Evolutionary conservation across 116 monocot genomes (phyloP).

Genomic region (Posidonia oceanica): DNA sequence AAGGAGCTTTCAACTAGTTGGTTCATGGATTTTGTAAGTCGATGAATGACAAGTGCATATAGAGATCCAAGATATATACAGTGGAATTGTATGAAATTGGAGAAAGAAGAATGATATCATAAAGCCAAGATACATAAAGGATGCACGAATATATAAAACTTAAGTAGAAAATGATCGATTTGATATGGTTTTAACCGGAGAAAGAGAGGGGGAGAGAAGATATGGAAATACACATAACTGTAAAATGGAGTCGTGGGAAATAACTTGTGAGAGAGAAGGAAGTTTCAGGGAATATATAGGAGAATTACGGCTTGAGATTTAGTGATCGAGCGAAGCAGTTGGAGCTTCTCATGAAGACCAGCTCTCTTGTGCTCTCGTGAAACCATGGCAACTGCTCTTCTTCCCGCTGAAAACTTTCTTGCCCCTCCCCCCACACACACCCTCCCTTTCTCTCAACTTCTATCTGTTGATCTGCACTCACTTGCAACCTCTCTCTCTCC

Average conservation of each 20-base stretch:
- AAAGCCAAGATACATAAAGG: not conserved
- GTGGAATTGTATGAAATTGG: not conserved
- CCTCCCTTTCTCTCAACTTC: not conserved
- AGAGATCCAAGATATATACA: not conserved
- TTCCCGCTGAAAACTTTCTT: not conserved
- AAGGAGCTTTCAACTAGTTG: no score
- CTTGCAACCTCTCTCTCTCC: no score
- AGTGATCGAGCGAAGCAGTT: constrained; percentile 68
- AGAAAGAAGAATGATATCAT: not conserved
- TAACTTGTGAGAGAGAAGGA: no score
- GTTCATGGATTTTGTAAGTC: no score
- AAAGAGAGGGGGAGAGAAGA: no score
- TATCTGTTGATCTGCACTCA: not conserved
- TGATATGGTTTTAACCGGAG: no score
- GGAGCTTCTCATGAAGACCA: constrained; percentile 68
- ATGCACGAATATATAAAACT: not conserved
- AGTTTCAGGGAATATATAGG: no score
- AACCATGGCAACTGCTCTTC: constrained; percentile 7
- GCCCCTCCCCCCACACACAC: not conserved
- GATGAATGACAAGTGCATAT: no score
- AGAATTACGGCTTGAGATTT: constrained; percentile 77
- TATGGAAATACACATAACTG: no score
- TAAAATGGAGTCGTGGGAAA: no score
- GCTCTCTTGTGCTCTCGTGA: constrained; percentile 47
- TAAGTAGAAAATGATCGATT: no score